phyloP scores from a whole-genome alignment of 768 basidiomycete genomes.

The Leccinum rimulosum region DNA sequence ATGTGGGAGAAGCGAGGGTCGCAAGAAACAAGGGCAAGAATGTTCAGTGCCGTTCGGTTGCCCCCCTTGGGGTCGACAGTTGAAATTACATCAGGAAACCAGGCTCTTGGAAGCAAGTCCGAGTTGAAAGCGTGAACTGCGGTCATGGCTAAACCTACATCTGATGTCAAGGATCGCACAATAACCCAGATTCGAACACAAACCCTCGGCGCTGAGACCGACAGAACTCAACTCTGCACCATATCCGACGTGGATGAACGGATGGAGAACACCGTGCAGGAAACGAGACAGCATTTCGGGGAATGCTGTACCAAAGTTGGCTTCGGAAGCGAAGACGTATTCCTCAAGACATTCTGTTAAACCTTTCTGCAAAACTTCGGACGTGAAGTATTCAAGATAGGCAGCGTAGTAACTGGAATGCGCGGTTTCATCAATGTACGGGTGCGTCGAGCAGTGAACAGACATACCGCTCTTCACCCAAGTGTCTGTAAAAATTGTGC shows the following conservation, averaged over 20 bases:
- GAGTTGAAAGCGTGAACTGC: constrained; percentile 30
- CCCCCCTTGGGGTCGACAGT: constrained; percentile 5
- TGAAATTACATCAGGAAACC: constrained; percentile 24
- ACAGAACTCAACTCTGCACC: constrained; percentile 61
- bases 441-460: neutral
- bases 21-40: constrained; percentile 51
- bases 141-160: constrained; percentile 53
- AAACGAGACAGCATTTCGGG: constrained; percentile 55
- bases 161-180: constrained; percentile 23
- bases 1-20: constrained; percentile 40
- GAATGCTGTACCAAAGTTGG: constrained; percentile 35
- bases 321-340: constrained; percentile 50
- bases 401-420: constrained; percentile 53
- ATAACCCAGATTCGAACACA: constrained; percentile 34
- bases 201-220: constrained; percentile 64
- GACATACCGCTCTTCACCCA: constrained; percentile 55
- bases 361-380: constrained; percentile 42
- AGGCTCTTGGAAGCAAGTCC: constrained; percentile 18
- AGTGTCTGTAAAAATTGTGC: constrained; percentile 51
- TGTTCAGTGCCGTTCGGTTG: constrained; percentile 40
- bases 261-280: constrained; percentile 57
- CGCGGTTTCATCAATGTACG: neutral
- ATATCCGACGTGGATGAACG: constrained; percentile 61
- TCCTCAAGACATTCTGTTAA: constrained; percentile 47
- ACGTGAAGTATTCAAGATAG: constrained; percentile 56